Conservation (phyloP, 345 rosid genomes). For the Noccaea caerulescens region DNA sequence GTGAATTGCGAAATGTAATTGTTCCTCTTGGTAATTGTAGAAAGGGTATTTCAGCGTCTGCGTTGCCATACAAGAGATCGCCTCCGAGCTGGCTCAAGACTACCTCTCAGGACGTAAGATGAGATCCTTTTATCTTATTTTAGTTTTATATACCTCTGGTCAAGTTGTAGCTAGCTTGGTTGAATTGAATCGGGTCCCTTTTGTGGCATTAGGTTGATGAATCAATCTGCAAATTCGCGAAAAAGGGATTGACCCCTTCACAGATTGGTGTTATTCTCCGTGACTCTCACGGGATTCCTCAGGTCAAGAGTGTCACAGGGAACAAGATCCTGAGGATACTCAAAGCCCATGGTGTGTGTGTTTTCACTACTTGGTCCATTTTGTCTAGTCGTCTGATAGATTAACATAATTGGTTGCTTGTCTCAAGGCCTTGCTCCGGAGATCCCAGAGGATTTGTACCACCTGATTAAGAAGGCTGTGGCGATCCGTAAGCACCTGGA, state of each 20-base stretch:
- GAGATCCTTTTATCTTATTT: conserved; percentile 15
- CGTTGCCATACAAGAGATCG: conserved; percentile 83
- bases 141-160: too few relatives aligned
- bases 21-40: conserved; percentile 36
- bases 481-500: conserved; percentile 74
- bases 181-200: background rate
- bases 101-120: conserved; percentile 60
- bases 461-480: conserved; percentile 77
- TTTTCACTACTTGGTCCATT: background rate
- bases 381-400: background rate
- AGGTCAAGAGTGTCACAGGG: conserved; percentile 68
- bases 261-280: conserved; percentile 77
- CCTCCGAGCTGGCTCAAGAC: conserved; percentile 86
- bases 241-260: conserved; percentile 72
- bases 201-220: conserved; percentile 54
- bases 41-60: conserved; percentile 93
- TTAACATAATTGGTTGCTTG: background rate
- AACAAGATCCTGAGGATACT: conserved; percentile 68
- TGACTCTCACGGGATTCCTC: conserved; percentile 74
- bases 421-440: conserved; percentile 65
- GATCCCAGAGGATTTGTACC: conserved; percentile 73
- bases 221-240: conserved; percentile 68
- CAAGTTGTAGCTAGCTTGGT: background rate
- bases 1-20: background rate
- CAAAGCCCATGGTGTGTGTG: conserved; percentile 56